phyloP scores from a whole-genome alignment of 2,329 filamentous ascomycete genomes.

The Nakataea oryzae region DNA sequence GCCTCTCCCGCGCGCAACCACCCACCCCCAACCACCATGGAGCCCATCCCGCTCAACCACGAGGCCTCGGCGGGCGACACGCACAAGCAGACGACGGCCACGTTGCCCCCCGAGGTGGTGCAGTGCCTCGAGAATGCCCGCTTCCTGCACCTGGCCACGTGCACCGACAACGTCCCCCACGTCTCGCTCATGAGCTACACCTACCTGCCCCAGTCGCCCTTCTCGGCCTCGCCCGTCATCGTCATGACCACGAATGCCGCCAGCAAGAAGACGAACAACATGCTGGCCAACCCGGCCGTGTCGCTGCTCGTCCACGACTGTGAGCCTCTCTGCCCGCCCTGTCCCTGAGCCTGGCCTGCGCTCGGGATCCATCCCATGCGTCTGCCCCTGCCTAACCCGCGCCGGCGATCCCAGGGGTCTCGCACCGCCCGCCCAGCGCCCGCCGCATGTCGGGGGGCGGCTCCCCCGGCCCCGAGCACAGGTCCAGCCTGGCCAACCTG shows the following conservation, averaged over 20 bases:
- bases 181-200: conserved; percentile 99
- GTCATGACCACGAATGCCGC: conserved; percentile 85
- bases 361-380: not conserved
- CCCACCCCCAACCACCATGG: conserved; percentile 25
- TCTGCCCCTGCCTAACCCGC: not conserved
- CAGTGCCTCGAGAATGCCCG: conserved; percentile 89
- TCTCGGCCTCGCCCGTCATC: conserved; percentile 65
- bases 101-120: conserved; percentile 74
- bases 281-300: conserved; percentile 75
- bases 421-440: conserved; percentile 75
- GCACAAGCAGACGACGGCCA: conserved; percentile 56
- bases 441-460: conserved; percentile 46
- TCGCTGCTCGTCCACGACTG: conserved; percentile 94
- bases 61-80: conserved; percentile 66
- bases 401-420: conserved; percentile 53
- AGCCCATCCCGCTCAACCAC: conserved; percentile 63
- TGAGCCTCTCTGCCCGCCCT: conserved; percentile 16
- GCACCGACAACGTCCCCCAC: conserved; percentile 71
- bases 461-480: conserved; percentile 47
- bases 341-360: not conserved
- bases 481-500: conserved; percentile 69
- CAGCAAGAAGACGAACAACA: conserved; percentile 72
- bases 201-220: conserved; percentile 73
- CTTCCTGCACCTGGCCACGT: conserved; percentile 94
- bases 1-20: not conserved